Evolutionary conservation across 2,329 filamentous ascomycete species (phyloP).

Genomic region (Diaporthe amygdali): DNA sequence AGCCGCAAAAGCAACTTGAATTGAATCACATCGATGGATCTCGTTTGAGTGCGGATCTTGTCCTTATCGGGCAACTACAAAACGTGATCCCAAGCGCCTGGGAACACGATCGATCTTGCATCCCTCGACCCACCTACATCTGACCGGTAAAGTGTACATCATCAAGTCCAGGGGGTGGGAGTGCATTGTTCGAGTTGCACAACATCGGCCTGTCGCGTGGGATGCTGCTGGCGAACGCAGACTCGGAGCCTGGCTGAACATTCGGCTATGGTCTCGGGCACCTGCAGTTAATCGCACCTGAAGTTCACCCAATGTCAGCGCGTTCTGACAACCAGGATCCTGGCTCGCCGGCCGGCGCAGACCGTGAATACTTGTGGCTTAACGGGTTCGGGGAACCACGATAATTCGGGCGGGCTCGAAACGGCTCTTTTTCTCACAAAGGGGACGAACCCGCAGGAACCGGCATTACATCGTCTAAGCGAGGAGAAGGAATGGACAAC

Average conservation of each 20-base stretch:
- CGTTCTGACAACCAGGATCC: neutral
- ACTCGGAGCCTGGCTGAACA: neutral
- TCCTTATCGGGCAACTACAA: neutral
- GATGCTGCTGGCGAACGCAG: neutral
- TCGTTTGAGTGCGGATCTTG: neutral
- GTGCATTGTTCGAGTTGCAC: neutral
- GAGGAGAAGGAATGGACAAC: neutral
- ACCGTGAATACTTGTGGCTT: neutral
- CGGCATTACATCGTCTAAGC: neutral
- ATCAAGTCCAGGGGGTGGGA: neutral
- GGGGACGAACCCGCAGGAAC: neutral
- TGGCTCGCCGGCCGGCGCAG: conserved; percentile 10
- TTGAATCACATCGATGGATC: neutral
- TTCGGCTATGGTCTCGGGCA: conserved; percentile 11
- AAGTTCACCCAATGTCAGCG: neutral
- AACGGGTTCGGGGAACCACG: neutral
- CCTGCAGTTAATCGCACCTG: neutral
- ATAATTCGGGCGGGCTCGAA: neutral
- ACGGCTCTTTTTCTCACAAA: neutral
- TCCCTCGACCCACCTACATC: neutral
- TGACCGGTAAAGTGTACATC: neutral
- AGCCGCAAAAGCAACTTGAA: neutral
- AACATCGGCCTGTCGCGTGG: neutral
- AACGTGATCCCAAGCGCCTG: neutral
- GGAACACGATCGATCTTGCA: conserved; percentile 2